Percentiles rank a stretch among this genome's conserved stretches.
These are phyloP conservation scores for Lanmaoa pseudosensibilis DNA, from an alignment of 768 basidiomycete genomes.

Conservation along the genomic window DNA sequence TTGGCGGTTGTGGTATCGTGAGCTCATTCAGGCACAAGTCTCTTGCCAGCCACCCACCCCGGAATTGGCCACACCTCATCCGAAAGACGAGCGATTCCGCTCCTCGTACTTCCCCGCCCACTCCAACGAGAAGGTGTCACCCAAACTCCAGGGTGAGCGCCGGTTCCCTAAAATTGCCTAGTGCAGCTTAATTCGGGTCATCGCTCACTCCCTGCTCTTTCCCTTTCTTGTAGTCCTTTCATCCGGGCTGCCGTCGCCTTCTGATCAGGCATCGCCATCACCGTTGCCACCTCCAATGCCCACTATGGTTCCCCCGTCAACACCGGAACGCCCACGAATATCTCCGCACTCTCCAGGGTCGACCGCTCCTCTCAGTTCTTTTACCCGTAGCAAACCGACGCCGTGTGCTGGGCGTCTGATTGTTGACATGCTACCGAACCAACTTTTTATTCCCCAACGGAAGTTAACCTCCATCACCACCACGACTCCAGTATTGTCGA, in stretches of 20 bases:
- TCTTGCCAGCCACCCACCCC: constrained; percentile 31
- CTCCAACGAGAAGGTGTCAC: constrained; percentile 14
- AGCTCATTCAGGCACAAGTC: constrained; percentile 44
- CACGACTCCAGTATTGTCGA: constrained; percentile 2
- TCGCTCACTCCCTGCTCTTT: constrained; percentile 16
- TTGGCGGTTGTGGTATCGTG: constrained; percentile 82
- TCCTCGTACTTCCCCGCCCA: constrained; percentile 30
- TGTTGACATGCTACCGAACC: constrained; percentile 57
- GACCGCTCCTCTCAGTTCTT: constrained; percentile 4
- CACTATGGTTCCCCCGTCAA: constrained; percentile 20
- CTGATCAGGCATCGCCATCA: constrained; percentile 31
- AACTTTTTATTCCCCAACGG: constrained; percentile 28
- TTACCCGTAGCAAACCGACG: constrained; percentile 22
- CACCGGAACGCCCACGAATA: constrained; percentile 32
- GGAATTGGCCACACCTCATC: constrained; percentile 20
- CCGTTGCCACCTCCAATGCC: constrained; percentile 27
- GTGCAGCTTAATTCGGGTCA: constrained; percentile 11
- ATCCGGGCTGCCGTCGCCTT: constrained; percentile 27
- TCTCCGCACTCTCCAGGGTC: constrained; percentile 22
- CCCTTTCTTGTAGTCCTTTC: constrained; percentile 24
- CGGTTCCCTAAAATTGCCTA: constrained; percentile 11
- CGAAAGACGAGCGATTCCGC: constrained; percentile 22
- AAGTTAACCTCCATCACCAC: constrained; percentile 4
- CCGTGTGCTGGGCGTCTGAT: constrained; percentile 49
- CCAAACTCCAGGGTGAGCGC: constrained; percentile 17